These are phyloP conservation scores for Kodamaea sp. DNA, from an alignment of 1,139 yeast genomes.

Conservation along the genomic window DNA sequence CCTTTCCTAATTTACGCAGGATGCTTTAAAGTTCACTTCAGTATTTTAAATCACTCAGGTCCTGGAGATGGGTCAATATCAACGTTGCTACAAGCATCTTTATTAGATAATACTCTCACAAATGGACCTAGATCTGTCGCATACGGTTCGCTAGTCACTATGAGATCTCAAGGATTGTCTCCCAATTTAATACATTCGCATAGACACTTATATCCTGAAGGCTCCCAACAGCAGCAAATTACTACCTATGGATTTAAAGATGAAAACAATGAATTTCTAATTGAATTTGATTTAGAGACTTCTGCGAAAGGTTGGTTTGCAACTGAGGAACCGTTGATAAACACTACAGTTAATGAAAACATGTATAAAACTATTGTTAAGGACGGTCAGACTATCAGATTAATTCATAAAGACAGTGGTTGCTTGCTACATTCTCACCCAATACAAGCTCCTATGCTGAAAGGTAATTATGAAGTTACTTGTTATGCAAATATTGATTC, in stretches of 20 bases:
- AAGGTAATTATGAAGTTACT: constrained; percentile 56
- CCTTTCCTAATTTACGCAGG: constrained; percentile 68
- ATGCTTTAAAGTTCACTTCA: constrained; percentile 78
- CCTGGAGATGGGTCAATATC: constrained; percentile 75
- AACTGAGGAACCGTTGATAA: constrained; percentile 27
- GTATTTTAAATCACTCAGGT: constrained; percentile 70
- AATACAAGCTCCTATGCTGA: constrained; percentile 53
- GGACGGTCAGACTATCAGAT: constrained; percentile 54
- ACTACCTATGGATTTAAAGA: constrained; percentile 78
- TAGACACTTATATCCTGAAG: constrained; percentile 62
- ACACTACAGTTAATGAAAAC: constrained; percentile 18
- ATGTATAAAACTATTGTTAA: constrained; percentile 22
- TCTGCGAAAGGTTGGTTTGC: constrained; percentile 27
- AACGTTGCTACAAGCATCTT: constrained; percentile 64
- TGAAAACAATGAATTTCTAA: constrained; percentile 58
- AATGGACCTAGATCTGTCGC: constrained; percentile 61
- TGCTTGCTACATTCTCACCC: constrained; percentile 63
- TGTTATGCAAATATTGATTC: constrained; percentile 57
- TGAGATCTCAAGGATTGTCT: constrained; percentile 70
- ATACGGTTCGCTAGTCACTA: constrained; percentile 58
- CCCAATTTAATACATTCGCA: constrained; percentile 75
- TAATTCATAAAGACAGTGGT: constrained; percentile 51
- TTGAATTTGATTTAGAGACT: constrained; percentile 41
- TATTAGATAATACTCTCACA: constrained; percentile 50
- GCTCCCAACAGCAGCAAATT: constrained; percentile 69